Base-by-base conservation (phyloP, 148 eudicot genomes). In the Arctostaphylos glauca region DNA sequence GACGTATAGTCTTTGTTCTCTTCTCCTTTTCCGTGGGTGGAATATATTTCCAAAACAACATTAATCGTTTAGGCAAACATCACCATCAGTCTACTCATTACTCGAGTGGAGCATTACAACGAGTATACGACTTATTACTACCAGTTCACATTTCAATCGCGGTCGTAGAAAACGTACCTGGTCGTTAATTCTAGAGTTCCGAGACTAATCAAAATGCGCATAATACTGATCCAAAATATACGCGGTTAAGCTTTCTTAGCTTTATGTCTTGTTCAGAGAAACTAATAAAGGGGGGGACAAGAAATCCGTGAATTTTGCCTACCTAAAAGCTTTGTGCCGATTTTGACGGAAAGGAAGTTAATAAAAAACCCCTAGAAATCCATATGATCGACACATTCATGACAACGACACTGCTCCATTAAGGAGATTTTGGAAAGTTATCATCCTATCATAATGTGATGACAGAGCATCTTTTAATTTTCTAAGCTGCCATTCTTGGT, bases 241-340 rank as follows among this genome's bases (percentile, higher is more conserved):
- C 38, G 38, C 38, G 38, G 38, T 31, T 31, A 31, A 31, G 38
- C 38, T 23, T 41, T 23, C 2, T 10, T 19, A 19, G 23, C 83
- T 81, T 81, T 73, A 73, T 81, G 50, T 53, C 66, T 15, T 79
- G 54, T 62, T 79, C 73, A 79, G 4, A 77, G 48, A 15, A 52
- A 56, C 12, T 77, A 55, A 46, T 18, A 46, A 46, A 46, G 78
- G 12, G 49, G 77, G 80, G 80, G 71, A 76, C 84, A 83, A 70
- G 78, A 41, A 86, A 83, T 80, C 82, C 86, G 82, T 86, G 86
- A 83, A 83, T 83, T 83, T 76, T 76, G 84, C 83, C 62, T 14
- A 85, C 55, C 81, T 77, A 53, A 67, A 67, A 84, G 53, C 74
- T 64, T 18, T 2, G 21, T 64, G 49, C 66, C 78, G 44, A 83